Evolutionary conservation across 2,329 filamentous ascomycete genomes (phyloP).

Genomic region (Phialocephala sp.): DNA sequence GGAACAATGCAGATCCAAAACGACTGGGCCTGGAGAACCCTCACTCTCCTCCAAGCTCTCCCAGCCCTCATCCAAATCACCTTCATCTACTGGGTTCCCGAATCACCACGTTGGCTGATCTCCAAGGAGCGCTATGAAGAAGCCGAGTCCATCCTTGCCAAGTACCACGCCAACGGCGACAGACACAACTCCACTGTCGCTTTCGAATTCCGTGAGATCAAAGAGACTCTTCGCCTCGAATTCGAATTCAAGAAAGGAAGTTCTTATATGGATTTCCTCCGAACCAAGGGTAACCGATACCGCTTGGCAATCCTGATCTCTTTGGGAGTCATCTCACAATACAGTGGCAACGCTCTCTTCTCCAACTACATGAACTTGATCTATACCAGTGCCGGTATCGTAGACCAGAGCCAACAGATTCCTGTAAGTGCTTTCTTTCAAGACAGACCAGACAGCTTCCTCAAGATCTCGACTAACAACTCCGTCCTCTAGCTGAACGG

Average conservation of each 20-base stretch:
- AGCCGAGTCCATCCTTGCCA: slow-evolving; percentile 57
- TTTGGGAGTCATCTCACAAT: slow-evolving; percentile 70
- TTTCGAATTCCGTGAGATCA: slow-evolving; percentile 48
- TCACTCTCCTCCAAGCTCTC: slow-evolving; percentile 67
- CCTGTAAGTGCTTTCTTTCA: slow-evolving; percentile 50
- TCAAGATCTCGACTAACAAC: too few species aligned
- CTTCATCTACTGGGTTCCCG: slow-evolving; percentile 68
- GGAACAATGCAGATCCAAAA: slow-evolving; percentile 62
- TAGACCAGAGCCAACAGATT: slow-evolving; percentile 33
- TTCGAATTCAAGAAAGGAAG: slow-evolving; percentile 52
- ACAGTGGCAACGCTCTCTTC: slow-evolving; percentile 70
- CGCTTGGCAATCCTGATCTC: slow-evolving; percentile 66
- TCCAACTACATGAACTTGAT: slow-evolving; percentile 70
- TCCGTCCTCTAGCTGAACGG: slow-evolving; percentile 41
- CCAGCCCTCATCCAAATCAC: slow-evolving; percentile 66
- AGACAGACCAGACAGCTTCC: too few species aligned
- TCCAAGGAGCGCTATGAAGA: slow-evolving; percentile 59
- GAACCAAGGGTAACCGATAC: slow-evolving; percentile 67
- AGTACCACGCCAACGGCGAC: slow-evolving; percentile 63
- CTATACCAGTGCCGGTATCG: slow-evolving; percentile 66
- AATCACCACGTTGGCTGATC: slow-evolving; percentile 67
- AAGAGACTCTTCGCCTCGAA: slow-evolving; percentile 38
- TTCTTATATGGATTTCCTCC: slow-evolving; percentile 57
- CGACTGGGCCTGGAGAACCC: slow-evolving; percentile 72
- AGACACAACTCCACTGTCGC: slow-evolving; percentile 54